Percentiles rank a stretch among this genome's conserved stretches.
Evolutionary conservation across 2,329 filamentous ascomycete genomes (phyloP).

Genomic region (Epicoccum sorghinum): DNA sequence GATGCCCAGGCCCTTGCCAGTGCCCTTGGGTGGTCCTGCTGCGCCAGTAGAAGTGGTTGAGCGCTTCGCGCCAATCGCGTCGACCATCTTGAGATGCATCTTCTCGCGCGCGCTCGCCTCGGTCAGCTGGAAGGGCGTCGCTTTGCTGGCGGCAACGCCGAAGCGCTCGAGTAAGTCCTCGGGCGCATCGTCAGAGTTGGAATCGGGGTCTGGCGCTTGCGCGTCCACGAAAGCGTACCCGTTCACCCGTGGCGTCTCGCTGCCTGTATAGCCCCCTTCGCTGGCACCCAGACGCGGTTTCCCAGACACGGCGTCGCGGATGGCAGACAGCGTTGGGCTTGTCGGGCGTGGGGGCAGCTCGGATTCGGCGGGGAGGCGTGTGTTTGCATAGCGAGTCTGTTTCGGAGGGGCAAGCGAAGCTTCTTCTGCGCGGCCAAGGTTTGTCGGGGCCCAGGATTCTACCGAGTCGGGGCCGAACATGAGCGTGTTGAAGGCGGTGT

Average conservation of each 20-base stretch:
- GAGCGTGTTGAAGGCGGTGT: constrained; percentile 75
- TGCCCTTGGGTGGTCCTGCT: background rate
- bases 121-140: constrained; percentile 71
- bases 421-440: constrained; percentile 71
- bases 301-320: constrained; percentile 83
- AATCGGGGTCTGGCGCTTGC: constrained; percentile 74
- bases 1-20: constrained; percentile 32
- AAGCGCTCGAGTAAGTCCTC: constrained; percentile 53
- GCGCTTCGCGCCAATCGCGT: constrained; percentile 26
- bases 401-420: constrained; percentile 77
- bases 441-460: constrained; percentile 62
- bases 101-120: constrained; percentile 78
- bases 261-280: constrained; percentile 66
- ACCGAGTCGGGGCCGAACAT: constrained; percentile 81
- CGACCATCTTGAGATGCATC: constrained; percentile 74
- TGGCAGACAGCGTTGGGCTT: constrained; percentile 81
- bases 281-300: constrained; percentile 67
- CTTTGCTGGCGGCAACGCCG: constrained; percentile 37
- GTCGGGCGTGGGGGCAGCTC: constrained; percentile 59
- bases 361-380: constrained; percentile 67
- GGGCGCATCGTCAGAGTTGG: constrained; percentile 46
- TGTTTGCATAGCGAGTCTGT: constrained; percentile 80
- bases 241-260: constrained; percentile 87
- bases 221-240: constrained; percentile 96
- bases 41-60: constrained; percentile 8